Conservation (phyloP, 768 basidiomycete genomes). For the Suillus weaverae region DNA sequence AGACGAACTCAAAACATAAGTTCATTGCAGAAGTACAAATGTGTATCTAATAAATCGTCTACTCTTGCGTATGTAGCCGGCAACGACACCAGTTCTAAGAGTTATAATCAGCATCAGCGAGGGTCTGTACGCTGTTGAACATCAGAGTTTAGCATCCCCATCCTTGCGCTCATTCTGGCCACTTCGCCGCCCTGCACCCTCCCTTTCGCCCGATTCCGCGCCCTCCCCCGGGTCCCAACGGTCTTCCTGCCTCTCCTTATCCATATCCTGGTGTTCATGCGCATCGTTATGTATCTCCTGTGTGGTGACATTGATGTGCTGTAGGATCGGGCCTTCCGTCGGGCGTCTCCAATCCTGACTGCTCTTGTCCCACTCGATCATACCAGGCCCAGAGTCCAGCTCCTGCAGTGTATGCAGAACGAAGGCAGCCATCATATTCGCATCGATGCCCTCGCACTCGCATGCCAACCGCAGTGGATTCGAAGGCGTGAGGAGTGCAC, state of each 20-base stretch:
- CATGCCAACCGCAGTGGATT: slow-evolving; percentile 28
- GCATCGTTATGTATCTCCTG: neutral
- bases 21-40: neutral
- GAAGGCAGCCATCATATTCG: slow-evolving; percentile 15
- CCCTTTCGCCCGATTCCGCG: neutral
- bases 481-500: slow-evolving; percentile 36
- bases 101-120: neutral
- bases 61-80: neutral
- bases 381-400: slow-evolving; percentile 12
- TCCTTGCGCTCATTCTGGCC: slow-evolving; percentile 1
- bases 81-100: neutral
- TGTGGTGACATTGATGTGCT: slow-evolving; percentile 10
- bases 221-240: neutral
- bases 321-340: slow-evolving; percentile 3
- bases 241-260: neutral
- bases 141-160: slow-evolving; percentile 25
- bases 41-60: neutral
- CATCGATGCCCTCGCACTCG: slow-evolving; percentile 26
- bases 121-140: neutral
- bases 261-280: neutral
- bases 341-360: slow-evolving; percentile 23
- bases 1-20: too few species aligned
- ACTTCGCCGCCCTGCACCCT: neutral
- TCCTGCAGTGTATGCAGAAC: slow-evolving; percentile 14
- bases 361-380: slow-evolving; percentile 21